Evolutionary conservation across 306 rosid species (phyloP), one percentile per base, ranked within the genome.

Genomic region (Comarum palustre): DNA sequence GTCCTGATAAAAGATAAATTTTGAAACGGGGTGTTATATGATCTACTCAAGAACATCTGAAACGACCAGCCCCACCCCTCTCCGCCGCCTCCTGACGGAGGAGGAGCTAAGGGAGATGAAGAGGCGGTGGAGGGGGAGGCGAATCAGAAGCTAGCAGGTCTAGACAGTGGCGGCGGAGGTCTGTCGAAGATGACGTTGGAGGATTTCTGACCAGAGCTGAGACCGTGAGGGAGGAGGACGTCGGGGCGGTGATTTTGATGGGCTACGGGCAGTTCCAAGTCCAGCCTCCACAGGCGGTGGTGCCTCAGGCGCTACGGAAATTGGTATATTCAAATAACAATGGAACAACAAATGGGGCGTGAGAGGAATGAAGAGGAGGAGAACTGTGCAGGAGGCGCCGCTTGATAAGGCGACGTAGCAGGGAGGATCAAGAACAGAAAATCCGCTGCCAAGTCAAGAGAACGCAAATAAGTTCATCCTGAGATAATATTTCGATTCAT

Each of bases 391-490:
- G 73, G 92, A 87, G 42, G 75, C 75, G 43, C 90, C 89, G 4
- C 67, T 87, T 0, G 96, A 92, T 52, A 89, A 85, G 81, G 93
- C 96, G 29, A 89, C 96, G 43, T 90, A 86, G 80, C 93, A 87
- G 78, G 97, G 80, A 91, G 89, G 97, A 91, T 91, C 27, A 91
- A 91, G 78, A 91, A 92, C 64, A 85, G 97, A 86, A 96, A 89
- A 50, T 92, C 97, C 34, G 97, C 97, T 2, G 97, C 97, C 17
- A 80, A 94, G 88, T 93, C 98, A 61, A 86, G 98, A 54, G 97
- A 89, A 78, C 96, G 96, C 73, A 93, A 93, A 68, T 92, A 93
- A 92, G 98, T 90, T 20, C 15, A 3, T 0, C 16, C 8, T 60
- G 20, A 7, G n/a, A 31, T 34, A 32, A 6, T 5, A 58, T 60